Conservation (phyloP, 179 eudicot genomes). For the Spinacia oleracea region DNA sequence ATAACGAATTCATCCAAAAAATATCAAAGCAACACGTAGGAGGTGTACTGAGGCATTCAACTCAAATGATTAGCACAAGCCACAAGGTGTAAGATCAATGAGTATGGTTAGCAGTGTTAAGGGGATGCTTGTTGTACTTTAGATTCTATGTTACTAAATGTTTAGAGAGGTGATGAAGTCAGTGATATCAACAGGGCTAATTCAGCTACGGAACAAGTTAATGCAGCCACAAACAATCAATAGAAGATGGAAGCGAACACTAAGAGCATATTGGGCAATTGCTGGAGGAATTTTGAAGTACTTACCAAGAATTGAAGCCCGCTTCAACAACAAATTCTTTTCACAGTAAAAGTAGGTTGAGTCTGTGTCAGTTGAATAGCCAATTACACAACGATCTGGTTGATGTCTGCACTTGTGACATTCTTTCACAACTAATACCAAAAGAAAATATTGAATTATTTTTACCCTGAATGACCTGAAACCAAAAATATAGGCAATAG, state of each 20-base stretch:
- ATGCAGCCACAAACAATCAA: background rate
- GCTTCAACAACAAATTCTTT: slow-evolving; percentile 17
- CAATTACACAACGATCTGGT: background rate
- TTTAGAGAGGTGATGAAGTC: no score
- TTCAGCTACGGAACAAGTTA: background rate
- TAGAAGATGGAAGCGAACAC: background rate
- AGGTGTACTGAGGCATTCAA: no score
- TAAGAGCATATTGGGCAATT: background rate
- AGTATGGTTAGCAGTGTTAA: no score
- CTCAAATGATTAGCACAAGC: no score
- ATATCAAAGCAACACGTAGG: no score
- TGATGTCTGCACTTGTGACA: slow-evolving; percentile 27
- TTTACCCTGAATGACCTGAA: background rate
- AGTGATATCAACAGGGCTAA: no score
- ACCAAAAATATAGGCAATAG: background rate
- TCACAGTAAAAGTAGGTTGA: background rate
- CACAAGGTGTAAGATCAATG: no score
- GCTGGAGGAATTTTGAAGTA: background rate
- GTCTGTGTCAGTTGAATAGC: background rate
- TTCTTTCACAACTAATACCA: slow-evolving; percentile 17
- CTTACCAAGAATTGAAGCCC: slow-evolving; percentile 24
- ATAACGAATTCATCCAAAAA: no score
- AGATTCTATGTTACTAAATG: no score
- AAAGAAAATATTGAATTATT: background rate
- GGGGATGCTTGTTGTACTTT: no score